A percentile compares a stretch with the other conserved stretches of the same genome.
phyloP scores from a whole-genome alignment of 352 stramenopile species.

The Phytophthora quininea region DNA sequence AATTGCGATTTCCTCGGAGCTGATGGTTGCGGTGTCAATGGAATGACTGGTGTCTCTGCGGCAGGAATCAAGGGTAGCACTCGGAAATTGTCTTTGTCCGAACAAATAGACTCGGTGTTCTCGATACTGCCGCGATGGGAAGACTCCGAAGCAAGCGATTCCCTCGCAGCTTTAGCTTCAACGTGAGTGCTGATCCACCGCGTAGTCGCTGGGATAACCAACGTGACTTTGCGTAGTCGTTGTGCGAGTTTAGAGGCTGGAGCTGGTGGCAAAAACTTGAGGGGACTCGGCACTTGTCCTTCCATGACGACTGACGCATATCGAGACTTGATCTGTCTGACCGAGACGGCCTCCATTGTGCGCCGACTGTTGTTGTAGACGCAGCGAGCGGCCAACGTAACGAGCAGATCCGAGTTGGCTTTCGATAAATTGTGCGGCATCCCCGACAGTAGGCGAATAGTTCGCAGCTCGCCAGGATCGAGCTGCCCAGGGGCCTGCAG shows the following conservation, averaged over 20 bases:
- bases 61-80: background rate
- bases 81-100: slow-evolving; percentile 12
- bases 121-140: background rate
- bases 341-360: background rate
- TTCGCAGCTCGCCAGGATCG: slow-evolving; percentile 15
- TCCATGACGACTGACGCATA: slow-evolving; percentile 28
- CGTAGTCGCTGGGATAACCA: slow-evolving; percentile 14
- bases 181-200: slow-evolving; percentile 14
- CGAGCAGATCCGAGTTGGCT: slow-evolving; percentile 16
- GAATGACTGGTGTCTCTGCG: slow-evolving; percentile 4
- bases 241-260: slow-evolving; percentile 11
- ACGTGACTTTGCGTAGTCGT: slow-evolving; percentile 12
- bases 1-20: slow-evolving; percentile 12
- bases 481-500: slow-evolving; percentile 32
- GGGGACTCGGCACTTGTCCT: slow-evolving; percentile 1
- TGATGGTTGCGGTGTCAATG: background rate
- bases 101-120: slow-evolving; percentile 23
- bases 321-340: slow-evolving; percentile 23
- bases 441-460: slow-evolving; percentile 35
- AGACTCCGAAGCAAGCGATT: background rate
- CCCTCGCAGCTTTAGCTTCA: background rate
- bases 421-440: slow-evolving; percentile 24
- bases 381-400: slow-evolving; percentile 18
- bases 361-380: slow-evolving; percentile 35
- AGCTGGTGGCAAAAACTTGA: slow-evolving; percentile 12